A percentile compares a stretch with the other conserved stretches of the same genome.
phyloP scores from a whole-genome alignment of 202 grass and related monocot species.

The Carex sylvatica region DNA sequence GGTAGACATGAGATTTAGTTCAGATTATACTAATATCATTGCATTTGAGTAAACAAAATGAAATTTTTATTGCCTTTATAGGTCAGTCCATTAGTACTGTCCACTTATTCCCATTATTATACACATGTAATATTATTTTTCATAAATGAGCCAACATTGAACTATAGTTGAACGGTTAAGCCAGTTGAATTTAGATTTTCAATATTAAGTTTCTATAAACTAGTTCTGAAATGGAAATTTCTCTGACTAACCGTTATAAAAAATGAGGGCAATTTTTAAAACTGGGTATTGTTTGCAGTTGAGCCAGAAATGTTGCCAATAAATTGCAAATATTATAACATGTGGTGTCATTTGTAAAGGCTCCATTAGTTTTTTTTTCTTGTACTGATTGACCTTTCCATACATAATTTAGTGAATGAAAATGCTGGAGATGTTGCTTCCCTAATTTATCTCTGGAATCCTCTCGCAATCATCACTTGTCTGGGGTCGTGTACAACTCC shows the following conservation, averaged over 20 bases:
- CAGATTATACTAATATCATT: conserved; percentile 12
- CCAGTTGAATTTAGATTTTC: not conserved
- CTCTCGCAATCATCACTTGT: conserved; percentile 84
- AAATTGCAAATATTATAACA: not conserved
- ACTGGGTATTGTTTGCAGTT: not conserved
- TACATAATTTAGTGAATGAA: conserved; percentile 21
- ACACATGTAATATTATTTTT: not conserved
- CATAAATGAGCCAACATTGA: not conserved
- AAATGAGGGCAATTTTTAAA: not conserved
- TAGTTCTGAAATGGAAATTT: conserved; percentile 7
- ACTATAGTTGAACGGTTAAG: not conserved
- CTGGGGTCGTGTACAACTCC: conserved; percentile 85
- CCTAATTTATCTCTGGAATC: conserved; percentile 97
- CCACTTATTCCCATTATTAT: not conserved
- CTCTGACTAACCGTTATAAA: not conserved
- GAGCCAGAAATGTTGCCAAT: not conserved
- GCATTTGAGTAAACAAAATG: not conserved
- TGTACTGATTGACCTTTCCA: not conserved
- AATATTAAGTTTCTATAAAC: not conserved
- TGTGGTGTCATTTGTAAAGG: not conserved
- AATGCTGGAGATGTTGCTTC: conserved; percentile 71
- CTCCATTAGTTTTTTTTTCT: not conserved
- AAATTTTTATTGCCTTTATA: not conserved
- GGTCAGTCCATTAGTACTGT: not conserved
- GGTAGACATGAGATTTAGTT: conserved; percentile 33